These are phyloP conservation scores for Arctostaphylos glauca DNA, from an alignment of 148 eudicot species.

Conservation along the genomic window DNA sequence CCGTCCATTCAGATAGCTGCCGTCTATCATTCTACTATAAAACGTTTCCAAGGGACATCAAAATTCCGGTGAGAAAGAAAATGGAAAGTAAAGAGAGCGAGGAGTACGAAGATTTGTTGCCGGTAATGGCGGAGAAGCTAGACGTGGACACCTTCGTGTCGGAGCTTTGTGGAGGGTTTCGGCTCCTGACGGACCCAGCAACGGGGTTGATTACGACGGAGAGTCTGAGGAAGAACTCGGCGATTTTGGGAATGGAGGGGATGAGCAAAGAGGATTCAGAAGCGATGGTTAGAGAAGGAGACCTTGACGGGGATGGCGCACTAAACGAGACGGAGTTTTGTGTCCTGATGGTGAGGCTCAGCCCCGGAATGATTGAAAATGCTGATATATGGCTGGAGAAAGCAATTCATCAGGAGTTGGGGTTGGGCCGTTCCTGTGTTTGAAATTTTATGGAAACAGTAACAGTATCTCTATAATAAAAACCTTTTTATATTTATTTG, in stretches of 20 bases:
- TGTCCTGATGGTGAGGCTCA: conserved; percentile 55
- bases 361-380: conserved; percentile 56
- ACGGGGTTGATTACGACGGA: conserved; percentile 35
- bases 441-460: background rate
- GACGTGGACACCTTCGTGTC: conserved; percentile 38
- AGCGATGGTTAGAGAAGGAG: conserved; percentile 48
- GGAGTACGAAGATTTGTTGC: conserved; percentile 45
- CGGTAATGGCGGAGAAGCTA: conserved; percentile 56
- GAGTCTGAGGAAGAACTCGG: conserved; percentile 40
- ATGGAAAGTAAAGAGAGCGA: conserved; percentile 9
- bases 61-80: too few relatives aligned
- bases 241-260: conserved; percentile 41
- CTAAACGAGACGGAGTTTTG: conserved; percentile 57
- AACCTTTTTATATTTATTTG: background rate
- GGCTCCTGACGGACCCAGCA: conserved; percentile 36
- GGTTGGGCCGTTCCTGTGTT: background rate
- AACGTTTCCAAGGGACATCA: background rate
- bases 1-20: background rate
- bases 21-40: background rate
- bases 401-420: conserved; percentile 30
- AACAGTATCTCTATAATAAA: background rate
- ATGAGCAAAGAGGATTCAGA: conserved; percentile 46
- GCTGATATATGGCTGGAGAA: conserved; percentile 54
- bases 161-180: conserved; percentile 49
- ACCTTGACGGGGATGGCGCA: conserved; percentile 35